A percentile compares a stretch with the other conserved stretches of the same genome.
phyloP scores from a whole-genome alignment of 352 stramenopile species.

The Plasmopara muralis region DNA sequence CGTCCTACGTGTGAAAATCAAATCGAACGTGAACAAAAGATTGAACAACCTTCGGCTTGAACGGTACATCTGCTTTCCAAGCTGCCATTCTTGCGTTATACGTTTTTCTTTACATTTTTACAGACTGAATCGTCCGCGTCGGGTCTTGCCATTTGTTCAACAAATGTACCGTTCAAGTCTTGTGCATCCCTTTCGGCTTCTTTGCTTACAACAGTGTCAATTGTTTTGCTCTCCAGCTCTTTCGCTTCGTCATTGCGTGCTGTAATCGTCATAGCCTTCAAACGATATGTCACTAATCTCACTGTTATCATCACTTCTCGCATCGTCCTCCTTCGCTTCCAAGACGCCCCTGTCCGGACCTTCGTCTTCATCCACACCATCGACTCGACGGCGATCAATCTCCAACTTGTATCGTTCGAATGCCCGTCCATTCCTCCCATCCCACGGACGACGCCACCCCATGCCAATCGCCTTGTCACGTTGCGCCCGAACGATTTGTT shows the following conservation, averaged over 20 bases:
- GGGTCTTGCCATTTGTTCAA: slow-evolving; percentile 21
- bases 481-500: slow-evolving; percentile 55
- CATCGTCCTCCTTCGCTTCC: slow-evolving; percentile 12
- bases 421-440: slow-evolving; percentile 48
- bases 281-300: slow-evolving; percentile 71
- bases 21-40: too few species aligned
- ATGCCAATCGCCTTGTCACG: slow-evolving; percentile 51
- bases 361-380: slow-evolving; percentile 13
- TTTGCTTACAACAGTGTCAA: slow-evolving; percentile 19
- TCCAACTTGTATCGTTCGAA: slow-evolving; percentile 55
- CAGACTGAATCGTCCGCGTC: slow-evolving; percentile 59
- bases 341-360: slow-evolving; percentile 6
- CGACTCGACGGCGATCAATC: slow-evolving; percentile 33
- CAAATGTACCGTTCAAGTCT: slow-evolving; percentile 37
- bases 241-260: slow-evolving; percentile 16
- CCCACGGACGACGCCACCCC: slow-evolving; percentile 57
- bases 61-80: slow-evolving; percentile 2
- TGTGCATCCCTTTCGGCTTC: slow-evolving; percentile 17
- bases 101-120: slow-evolving; percentile 7
- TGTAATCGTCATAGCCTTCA: slow-evolving; percentile 49
- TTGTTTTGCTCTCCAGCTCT: slow-evolving; percentile 11
- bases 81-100: background rate
- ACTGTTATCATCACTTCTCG: slow-evolving; percentile 47
- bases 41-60: background rate
- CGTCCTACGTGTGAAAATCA: too few species aligned